These are phyloP conservation scores for Cercospora zeae-maydis DNA, from an alignment of 2,329 filamentous ascomycete genomes.

Conservation along the genomic window DNA sequence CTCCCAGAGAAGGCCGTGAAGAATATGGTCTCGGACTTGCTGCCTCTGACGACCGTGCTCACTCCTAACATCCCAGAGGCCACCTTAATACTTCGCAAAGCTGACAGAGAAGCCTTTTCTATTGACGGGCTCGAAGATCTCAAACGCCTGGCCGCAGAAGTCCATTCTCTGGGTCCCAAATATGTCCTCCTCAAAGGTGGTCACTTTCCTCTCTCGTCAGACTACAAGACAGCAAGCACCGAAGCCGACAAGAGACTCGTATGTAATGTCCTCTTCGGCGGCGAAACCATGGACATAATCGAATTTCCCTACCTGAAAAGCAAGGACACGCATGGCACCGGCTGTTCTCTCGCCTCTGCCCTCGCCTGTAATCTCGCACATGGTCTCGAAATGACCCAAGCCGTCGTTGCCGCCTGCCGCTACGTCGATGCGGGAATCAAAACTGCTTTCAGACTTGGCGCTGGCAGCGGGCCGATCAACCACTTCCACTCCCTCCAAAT, in stretches of 20 bases:
- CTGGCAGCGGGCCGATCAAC: slow-evolving; percentile 69
- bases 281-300: slow-evolving; percentile 56
- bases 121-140: slow-evolving; percentile 63
- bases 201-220: slow-evolving; percentile 71
- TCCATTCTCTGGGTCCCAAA: slow-evolving; percentile 67
- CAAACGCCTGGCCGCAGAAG: slow-evolving; percentile 61
- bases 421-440: slow-evolving; percentile 71
- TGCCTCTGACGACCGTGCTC: slow-evolving; percentile 64
- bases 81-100: slow-evolving; percentile 57
- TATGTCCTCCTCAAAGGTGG: slow-evolving; percentile 89
- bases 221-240: slow-evolving; percentile 56
- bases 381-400: slow-evolving; percentile 54
- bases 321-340: slow-evolving; percentile 87
- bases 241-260: slow-evolving; percentile 63
- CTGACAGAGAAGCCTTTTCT: slow-evolving; percentile 44
- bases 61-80: slow-evolving; percentile 79
- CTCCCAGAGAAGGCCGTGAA: slow-evolving; percentile 63
- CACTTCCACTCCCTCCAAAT: slow-evolving; percentile 71
- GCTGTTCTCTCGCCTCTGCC: slow-evolving; percentile 85
- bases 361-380: slow-evolving; percentile 70
- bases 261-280: slow-evolving; percentile 72
- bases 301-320: slow-evolving; percentile 69
- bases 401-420: slow-evolving; percentile 64
- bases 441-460: slow-evolving; percentile 59
- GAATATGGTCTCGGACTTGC: slow-evolving; percentile 56